Percentiles rank a stretch among this genome's conserved stretches.
These are phyloP conservation scores for Coemansia sp. DNA, from an alignment of 192 early-diverging fungal species.

Conservation along the genomic window DNA sequence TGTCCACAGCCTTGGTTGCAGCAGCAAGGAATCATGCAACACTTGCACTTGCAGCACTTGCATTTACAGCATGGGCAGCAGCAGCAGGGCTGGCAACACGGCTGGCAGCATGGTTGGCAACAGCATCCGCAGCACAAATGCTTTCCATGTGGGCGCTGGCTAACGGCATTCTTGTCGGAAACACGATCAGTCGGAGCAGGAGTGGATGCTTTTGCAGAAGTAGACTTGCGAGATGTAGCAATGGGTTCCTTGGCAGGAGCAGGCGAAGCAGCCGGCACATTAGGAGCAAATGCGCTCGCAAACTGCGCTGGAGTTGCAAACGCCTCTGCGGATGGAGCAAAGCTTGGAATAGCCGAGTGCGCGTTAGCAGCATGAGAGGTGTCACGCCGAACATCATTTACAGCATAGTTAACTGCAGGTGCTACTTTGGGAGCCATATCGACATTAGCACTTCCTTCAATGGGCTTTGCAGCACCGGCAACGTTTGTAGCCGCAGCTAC, in stretches of 20 bases:
- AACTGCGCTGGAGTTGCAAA: conserved; percentile 15
- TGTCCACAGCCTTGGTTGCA: conserved; percentile 26
- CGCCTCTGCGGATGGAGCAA: not conserved
- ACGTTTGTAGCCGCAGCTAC: conserved; percentile 20
- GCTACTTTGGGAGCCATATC: not conserved
- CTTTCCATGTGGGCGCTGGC: conserved; percentile 26
- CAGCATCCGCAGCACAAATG: conserved; percentile 47
- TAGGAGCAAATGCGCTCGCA: conserved; percentile 8
- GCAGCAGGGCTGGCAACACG: conserved; percentile 42
- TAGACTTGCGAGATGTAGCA: not conserved
- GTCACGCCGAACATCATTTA: conserved; percentile 1
- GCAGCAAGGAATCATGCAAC: conserved; percentile 37
- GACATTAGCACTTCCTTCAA: not conserved
- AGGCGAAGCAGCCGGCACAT: not conserved
- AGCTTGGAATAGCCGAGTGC: conserved; percentile 4
- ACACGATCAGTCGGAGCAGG: conserved; percentile 2
- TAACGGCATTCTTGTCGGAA: not conserved
- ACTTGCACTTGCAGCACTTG: conserved; percentile 47
- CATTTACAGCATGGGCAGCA: conserved; percentile 36
- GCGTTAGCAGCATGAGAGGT: not conserved
- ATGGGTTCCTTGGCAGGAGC: not conserved
- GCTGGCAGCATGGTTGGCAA: conserved; percentile 36
- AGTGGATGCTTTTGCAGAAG: conserved; percentile 5
- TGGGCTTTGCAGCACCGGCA: not conserved
- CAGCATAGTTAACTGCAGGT: conserved; percentile 6